phyloP scores from a whole-genome alignment of 495 filamentous ascomycete genomes.

The Neurospora intermedia region DNA sequence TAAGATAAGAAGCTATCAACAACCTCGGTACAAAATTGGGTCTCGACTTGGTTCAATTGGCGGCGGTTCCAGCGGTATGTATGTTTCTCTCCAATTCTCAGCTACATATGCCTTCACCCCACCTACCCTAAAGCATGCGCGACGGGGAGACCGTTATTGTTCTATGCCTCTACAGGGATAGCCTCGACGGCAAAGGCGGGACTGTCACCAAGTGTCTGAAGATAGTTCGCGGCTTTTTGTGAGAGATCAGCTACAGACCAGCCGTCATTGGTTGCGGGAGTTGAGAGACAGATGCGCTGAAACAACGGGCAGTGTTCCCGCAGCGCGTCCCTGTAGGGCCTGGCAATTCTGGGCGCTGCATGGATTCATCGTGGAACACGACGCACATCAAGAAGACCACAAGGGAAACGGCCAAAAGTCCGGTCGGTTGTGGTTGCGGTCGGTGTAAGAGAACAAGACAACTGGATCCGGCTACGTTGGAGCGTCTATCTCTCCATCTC shows the following conservation, averaged over 20 bases:
- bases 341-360: not conserved
- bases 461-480: not conserved
- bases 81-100: not conserved
- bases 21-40: not conserved
- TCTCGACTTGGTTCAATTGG: no score
- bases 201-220: not conserved
- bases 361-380: not conserved
- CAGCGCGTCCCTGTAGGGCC: not conserved
- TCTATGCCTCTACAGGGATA: not conserved
- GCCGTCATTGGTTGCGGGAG: not conserved
- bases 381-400: not conserved
- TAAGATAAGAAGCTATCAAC: not conserved
- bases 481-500: not conserved
- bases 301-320: not conserved
- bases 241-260: not conserved
- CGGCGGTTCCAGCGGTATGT: not conserved
- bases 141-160: no score
- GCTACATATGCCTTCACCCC: not conserved
- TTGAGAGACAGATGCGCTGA: not conserved
- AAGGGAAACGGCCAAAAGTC: not conserved
- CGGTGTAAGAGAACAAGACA: no score
- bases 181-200: not conserved
- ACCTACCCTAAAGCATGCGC: no score
- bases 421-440: not conserved
- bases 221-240: not conserved